These are phyloP conservation scores for Xerocomus amazonicus DNA, from an alignment of 1,284 basidiomycete species.

Conservation along the genomic window DNA sequence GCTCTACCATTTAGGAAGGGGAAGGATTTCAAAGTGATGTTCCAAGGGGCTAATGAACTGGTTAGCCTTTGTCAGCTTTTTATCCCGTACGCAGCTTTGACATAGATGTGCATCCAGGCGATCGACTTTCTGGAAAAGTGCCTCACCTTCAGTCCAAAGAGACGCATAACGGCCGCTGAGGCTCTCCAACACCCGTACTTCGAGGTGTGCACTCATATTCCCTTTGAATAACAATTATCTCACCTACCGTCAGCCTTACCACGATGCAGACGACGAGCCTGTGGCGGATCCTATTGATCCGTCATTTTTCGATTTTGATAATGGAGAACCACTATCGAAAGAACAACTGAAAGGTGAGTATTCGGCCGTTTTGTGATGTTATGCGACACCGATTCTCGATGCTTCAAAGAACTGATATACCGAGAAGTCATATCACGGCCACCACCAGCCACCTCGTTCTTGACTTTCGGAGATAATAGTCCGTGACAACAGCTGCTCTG, in stretches of 20 bases:
- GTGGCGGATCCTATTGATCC: slow-evolving; percentile 76
- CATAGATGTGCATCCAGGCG: slow-evolving; percentile 40
- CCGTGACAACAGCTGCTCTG: background rate
- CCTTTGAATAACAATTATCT: background rate
- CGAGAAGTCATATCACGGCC: slow-evolving; percentile 24
- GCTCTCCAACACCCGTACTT: slow-evolving; percentile 93
- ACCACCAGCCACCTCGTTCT: slow-evolving; percentile 17
- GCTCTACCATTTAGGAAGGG: slow-evolving; percentile 90
- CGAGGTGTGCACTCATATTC: slow-evolving; percentile 44
- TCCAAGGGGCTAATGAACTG: slow-evolving; percentile 80
- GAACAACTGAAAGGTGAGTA: slow-evolving; percentile 67
- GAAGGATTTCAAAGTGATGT: slow-evolving; percentile 70
- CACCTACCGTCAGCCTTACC: slow-evolving; percentile 62
- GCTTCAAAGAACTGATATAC: slow-evolving; percentile 27
- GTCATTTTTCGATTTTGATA: slow-evolving; percentile 89
- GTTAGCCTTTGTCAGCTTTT: slow-evolving; percentile 33
- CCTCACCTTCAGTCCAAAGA: slow-evolving; percentile 88
- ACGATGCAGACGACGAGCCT: slow-evolving; percentile 87
- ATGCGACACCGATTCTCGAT: background rate
- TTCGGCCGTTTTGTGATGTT: background rate
- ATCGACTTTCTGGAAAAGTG: slow-evolving; percentile 89
- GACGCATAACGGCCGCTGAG: slow-evolving; percentile 87
- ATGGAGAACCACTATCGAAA: slow-evolving; percentile 60
- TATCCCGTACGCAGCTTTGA: background rate
- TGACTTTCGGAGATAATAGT: slow-evolving; percentile 13